phyloP scores from a whole-genome alignment of 345 rosid genomes.

The Eucalyptus viminalis region DNA sequence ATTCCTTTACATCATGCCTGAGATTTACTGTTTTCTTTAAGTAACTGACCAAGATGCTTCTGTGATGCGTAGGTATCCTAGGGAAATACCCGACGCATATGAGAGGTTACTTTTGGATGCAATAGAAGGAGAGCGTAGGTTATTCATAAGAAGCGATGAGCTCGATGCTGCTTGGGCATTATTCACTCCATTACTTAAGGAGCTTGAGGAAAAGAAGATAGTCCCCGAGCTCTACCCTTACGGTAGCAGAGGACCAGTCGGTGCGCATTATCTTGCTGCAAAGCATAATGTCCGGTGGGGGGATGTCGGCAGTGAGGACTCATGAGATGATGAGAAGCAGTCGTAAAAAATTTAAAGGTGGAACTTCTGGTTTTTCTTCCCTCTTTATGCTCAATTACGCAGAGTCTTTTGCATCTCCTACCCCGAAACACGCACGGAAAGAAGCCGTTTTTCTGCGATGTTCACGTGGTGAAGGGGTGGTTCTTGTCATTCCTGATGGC shows the following conservation, averaged over 20 bases:
- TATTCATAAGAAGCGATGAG: constrained; percentile 89
- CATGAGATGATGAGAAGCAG: neutral
- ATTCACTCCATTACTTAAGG: constrained; percentile 65
- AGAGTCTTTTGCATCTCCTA: neutral
- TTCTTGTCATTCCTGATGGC: neutral
- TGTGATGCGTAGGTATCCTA: constrained; percentile 36
- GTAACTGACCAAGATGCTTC: neutral
- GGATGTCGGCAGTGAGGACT: constrained; percentile 47
- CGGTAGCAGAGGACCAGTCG: constrained; percentile 89
- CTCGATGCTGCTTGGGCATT: constrained; percentile 80
- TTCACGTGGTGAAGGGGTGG: neutral
- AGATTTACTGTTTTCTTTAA: neutral
- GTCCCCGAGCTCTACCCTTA: constrained; percentile 77
- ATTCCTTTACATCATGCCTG: neutral
- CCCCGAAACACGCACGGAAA: neutral
- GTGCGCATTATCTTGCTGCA: constrained; percentile 89
- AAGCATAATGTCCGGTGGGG: constrained; percentile 91
- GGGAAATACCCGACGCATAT: constrained; percentile 82
- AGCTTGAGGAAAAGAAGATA: constrained; percentile 56
- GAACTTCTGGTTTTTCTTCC: neutral
- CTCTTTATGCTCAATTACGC: neutral
- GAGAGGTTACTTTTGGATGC: constrained; percentile 87
- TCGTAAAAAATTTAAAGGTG: neutral
- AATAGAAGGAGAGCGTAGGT: constrained; percentile 68
- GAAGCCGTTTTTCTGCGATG: neutral